phyloP scores from a whole-genome alignment of 495 filamentous ascomycete species.

The Xylaria nigripes region DNA sequence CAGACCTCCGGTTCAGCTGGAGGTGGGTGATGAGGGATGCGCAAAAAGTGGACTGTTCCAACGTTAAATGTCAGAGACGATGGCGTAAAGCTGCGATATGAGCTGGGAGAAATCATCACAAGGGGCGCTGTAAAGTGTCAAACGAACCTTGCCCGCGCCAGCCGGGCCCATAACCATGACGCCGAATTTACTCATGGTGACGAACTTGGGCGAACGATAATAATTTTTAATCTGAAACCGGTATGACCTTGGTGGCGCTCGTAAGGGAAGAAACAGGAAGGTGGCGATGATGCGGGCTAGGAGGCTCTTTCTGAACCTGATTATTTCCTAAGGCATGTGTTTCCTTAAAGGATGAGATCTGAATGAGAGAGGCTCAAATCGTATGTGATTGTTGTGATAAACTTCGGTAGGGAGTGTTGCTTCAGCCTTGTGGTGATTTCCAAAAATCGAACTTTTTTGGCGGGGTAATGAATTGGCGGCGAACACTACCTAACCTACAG shows the following conservation, averaged over 20 bases:
- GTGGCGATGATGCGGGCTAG: not conserved
- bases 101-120: not conserved
- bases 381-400: not conserved
- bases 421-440: conserved; percentile 17
- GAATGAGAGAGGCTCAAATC: not conserved
- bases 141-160: conserved; percentile 69
- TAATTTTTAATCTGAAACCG: not conserved
- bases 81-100: not conserved
- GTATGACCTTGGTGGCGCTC: no score
- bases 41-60: conserved; percentile 77
- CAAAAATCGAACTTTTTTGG: conserved; percentile 6
- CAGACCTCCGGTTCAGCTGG: conserved; percentile 74
- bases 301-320: not conserved
- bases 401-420: conserved; percentile 3
- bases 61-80: not conserved
- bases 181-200: conserved; percentile 84
- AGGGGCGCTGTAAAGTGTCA: not conserved
- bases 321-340: not conserved
- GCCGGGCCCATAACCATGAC: conserved; percentile 91
- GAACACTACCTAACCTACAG: no score
- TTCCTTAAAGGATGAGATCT: not conserved
- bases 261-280: not conserved
- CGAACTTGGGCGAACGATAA: not conserved
- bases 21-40: conserved; percentile 86
- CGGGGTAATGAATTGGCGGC: conserved; percentile 11